Conservation (phyloP, 768 basidiomycete species). For the Lyophyllum decastes region DNA sequence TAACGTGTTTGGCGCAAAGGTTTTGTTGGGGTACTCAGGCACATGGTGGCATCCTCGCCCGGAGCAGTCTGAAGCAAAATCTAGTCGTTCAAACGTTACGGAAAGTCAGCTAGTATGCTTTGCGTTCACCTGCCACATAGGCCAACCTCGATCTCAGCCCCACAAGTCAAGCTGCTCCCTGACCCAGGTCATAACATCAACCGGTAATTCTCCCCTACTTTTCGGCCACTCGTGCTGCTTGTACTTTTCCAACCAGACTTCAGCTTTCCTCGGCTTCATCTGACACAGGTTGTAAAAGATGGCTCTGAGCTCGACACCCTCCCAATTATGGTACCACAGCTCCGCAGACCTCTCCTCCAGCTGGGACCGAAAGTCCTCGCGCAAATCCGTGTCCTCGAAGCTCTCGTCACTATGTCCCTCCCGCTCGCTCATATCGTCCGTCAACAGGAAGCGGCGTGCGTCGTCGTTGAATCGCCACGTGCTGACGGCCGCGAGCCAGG, state of each 20-base stretch:
- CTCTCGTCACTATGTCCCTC: background rate
- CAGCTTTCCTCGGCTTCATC: background rate
- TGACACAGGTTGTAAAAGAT: conserved; percentile 2
- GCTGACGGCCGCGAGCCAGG: conserved; percentile 5
- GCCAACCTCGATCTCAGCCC: no score
- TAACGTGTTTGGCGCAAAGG: no score
- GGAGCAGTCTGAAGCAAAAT: no score
- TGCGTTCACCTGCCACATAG: no score
- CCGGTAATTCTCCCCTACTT: no score
- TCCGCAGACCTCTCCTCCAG: background rate
- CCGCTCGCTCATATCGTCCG: background rate
- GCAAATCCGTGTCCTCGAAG: background rate
- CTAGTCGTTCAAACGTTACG: no score
- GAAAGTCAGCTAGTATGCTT: no score
- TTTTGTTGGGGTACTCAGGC: no score
- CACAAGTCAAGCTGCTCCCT: no score
- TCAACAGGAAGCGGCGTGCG: conserved; percentile 2
- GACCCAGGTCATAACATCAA: no score
- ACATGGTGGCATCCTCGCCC: no score
- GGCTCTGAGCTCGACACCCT: conserved; percentile 5
- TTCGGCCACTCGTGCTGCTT: background rate
- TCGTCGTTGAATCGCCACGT: conserved; percentile 4
- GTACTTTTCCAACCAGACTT: conserved; percentile 1
- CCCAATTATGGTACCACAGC: background rate
- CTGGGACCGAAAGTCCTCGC: background rate